Percentiles rank a stretch among this genome's conserved stretches.
Conservation (phyloP, 768 basidiomycete species). For the Jaapia argillacea region DNA sequence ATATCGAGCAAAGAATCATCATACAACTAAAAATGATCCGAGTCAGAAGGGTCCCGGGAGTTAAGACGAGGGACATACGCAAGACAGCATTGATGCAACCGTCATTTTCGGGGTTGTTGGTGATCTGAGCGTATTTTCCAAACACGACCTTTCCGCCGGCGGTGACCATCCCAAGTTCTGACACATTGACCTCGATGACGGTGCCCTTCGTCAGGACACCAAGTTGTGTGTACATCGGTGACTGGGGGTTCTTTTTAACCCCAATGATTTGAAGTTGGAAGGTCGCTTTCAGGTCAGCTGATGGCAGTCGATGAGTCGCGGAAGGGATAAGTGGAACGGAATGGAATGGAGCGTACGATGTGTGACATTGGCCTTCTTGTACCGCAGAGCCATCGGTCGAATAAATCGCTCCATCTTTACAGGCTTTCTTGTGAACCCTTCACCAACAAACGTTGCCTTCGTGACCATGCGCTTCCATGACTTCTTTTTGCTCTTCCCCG, state of each 20-base stretch:
- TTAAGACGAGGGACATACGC: conserved; percentile 63
- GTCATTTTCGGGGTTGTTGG: conserved; percentile 93
- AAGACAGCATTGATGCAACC: conserved; percentile 95
- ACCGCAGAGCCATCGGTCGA: conserved; percentile 92
- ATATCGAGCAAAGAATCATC: no score
- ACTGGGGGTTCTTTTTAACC: conserved; percentile 99
- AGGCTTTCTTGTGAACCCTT: conserved; percentile 95
- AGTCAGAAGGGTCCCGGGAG: no score
- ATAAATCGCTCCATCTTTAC: conserved; percentile 99
- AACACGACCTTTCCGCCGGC: conserved; percentile 93
- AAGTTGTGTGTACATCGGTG: conserved; percentile 93
- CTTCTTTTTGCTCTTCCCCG: conserved; percentile 93
- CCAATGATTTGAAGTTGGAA: conserved; percentile 97
- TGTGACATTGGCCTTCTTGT: conserved; percentile 98
- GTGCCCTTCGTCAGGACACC: conserved; percentile 99
- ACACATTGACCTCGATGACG: conserved; percentile 97
- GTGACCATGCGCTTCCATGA: conserved; percentile 99
- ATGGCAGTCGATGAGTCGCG: not conserved
- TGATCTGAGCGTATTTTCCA: conserved; percentile 89
- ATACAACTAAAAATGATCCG: no score
- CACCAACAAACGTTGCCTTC: conserved; percentile 98
- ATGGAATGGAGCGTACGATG: conserved; percentile 57
- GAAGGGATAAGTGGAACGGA: not conserved
- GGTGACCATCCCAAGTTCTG: conserved; percentile 94
- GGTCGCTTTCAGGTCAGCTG: conserved; percentile 95